phyloP scores from a whole-genome alignment of 2,329 filamentous ascomycete species.

The Venturia carpophila region DNA sequence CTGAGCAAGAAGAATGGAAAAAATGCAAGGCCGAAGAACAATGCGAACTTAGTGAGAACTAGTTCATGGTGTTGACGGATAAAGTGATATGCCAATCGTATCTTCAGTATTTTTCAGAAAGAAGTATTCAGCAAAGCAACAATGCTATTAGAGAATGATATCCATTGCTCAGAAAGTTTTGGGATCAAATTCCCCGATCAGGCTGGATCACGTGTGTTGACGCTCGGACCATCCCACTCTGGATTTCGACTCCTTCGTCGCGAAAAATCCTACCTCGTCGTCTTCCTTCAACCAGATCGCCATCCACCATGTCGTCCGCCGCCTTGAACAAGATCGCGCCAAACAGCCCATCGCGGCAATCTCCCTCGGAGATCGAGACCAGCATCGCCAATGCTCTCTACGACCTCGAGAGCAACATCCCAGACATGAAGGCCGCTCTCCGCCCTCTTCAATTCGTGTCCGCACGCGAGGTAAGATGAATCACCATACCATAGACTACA shows the following conservation, averaged over 20 bases:
- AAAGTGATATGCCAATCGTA: too few species aligned
- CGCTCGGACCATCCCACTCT: background rate
- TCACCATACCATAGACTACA: background rate
- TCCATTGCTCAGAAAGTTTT: too few species aligned
- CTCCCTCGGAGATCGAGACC: conserved; percentile 95
- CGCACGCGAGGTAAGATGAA: conserved; percentile 90
- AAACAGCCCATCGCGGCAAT: conserved; percentile 93
- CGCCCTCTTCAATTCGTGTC: conserved; percentile 98
- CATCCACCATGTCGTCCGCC: conserved; percentile 51
- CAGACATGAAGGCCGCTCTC: conserved; percentile 93
- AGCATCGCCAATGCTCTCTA: conserved; percentile 94
- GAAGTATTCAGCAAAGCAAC: too few species aligned
- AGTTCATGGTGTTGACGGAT: too few species aligned
- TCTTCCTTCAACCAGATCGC: background rate
- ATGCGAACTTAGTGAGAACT: too few species aligned
- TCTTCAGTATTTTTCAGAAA: too few species aligned
- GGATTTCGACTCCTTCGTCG: background rate
- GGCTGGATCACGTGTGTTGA: background rate
- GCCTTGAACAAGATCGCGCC: conserved; percentile 96
- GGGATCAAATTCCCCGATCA: background rate
- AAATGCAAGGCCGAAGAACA: too few species aligned
- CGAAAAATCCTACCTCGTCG: background rate
- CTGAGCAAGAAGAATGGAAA: too few species aligned
- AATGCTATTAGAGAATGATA: too few species aligned
- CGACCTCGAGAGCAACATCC: conserved; percentile 98